Conservation (phyloP, 2,329 filamentous ascomycete genomes). For the Hymenoscyphus linearis region DNA sequence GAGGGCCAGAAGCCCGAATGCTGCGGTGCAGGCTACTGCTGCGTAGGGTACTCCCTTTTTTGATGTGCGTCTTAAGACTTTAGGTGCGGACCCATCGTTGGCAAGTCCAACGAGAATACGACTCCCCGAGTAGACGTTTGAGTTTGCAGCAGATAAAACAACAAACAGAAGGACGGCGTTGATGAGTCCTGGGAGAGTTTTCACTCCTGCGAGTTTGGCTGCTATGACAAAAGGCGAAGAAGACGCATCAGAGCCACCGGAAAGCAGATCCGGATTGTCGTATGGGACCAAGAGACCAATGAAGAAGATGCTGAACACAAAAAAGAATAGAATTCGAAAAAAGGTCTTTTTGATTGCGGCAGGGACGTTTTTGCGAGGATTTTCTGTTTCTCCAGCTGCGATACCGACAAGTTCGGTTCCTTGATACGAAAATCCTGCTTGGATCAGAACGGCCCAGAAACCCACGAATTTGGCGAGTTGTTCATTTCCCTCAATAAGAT, state of each 20-base stretch:
- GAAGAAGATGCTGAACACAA: constrained; percentile 61
- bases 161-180: constrained; percentile 74
- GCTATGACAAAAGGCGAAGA: constrained; percentile 60
- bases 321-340: constrained; percentile 67
- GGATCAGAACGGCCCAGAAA: constrained; percentile 64
- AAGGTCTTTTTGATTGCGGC: constrained; percentile 69
- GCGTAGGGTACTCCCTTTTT: constrained; percentile 56
- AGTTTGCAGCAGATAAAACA: constrained; percentile 73
- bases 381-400: constrained; percentile 70
- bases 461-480: constrained; percentile 58
- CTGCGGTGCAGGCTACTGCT: constrained; percentile 51
- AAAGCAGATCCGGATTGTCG: constrained; percentile 49
- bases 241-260: constrained; percentile 48
- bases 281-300: constrained; percentile 67
- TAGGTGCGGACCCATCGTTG: constrained; percentile 57
- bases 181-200: constrained; percentile 62
- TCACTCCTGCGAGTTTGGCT: constrained; percentile 56
- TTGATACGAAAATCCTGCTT: constrained; percentile 65
- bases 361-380: constrained; percentile 68
- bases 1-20: constrained; percentile 60
- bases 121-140: constrained; percentile 68
- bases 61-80: constrained; percentile 54
- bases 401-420: constrained; percentile 73
- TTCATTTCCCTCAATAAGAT: constrained; percentile 44
- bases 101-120: constrained; percentile 64